A percentile compares a stretch with the other conserved stretches of the same genome.
phyloP scores from a whole-genome alignment of 805 yeast genomes.

The Saccharomycopsis synnaedendra region DNA sequence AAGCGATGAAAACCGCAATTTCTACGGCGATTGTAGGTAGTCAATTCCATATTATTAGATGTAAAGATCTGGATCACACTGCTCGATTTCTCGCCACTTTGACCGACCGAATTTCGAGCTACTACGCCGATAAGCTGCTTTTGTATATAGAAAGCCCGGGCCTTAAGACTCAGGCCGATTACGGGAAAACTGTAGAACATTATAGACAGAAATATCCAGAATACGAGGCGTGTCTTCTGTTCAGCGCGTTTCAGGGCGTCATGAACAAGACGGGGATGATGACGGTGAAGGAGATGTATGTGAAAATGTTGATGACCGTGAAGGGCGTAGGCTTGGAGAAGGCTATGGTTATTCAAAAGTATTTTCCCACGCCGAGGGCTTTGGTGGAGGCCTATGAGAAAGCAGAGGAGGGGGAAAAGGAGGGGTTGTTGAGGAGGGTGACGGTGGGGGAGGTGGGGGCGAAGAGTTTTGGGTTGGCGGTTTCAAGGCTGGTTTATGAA shows the following conservation, averaged over 20 bases:
- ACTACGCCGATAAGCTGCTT: slow-evolving; percentile 28
- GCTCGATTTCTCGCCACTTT: slow-evolving; percentile 43
- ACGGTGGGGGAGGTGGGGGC: slow-evolving; percentile 10
- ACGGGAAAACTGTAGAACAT: slow-evolving; percentile 27
- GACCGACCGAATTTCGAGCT: slow-evolving; percentile 32
- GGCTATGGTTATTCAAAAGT: slow-evolving; percentile 64
- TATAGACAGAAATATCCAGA: slow-evolving; percentile 37
- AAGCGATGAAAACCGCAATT: slow-evolving; percentile 67
- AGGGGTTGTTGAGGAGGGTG: slow-evolving; percentile 1
- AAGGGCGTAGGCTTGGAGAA: slow-evolving; percentile 78
- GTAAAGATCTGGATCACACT: slow-evolving; percentile 67
- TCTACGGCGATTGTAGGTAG: slow-evolving; percentile 57
- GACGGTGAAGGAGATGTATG: slow-evolving; percentile 66
- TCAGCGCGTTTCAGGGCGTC: slow-evolving; percentile 49
- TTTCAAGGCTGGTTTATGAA: slow-evolving; percentile 12
- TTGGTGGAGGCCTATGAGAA: slow-evolving; percentile 39
- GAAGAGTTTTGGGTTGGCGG: slow-evolving; percentile 12
- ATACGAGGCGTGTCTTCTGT: slow-evolving; percentile 33
- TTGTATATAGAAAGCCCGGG: slow-evolving; percentile 41
- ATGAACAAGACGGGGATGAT: slow-evolving; percentile 59
- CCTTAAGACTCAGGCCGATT: slow-evolving; percentile 40
- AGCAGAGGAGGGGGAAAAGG: slow-evolving; percentile 6
- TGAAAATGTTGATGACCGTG: slow-evolving; percentile 66
- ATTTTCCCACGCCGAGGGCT: slow-evolving; percentile 57
- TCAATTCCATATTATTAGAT: slow-evolving; percentile 55